Evolutionary conservation across 495 filamentous ascomycete species (phyloP), one percentile per base, ranked within the genome.

Genomic region (Aspergillus sclerotiicarbonarius): DNA sequence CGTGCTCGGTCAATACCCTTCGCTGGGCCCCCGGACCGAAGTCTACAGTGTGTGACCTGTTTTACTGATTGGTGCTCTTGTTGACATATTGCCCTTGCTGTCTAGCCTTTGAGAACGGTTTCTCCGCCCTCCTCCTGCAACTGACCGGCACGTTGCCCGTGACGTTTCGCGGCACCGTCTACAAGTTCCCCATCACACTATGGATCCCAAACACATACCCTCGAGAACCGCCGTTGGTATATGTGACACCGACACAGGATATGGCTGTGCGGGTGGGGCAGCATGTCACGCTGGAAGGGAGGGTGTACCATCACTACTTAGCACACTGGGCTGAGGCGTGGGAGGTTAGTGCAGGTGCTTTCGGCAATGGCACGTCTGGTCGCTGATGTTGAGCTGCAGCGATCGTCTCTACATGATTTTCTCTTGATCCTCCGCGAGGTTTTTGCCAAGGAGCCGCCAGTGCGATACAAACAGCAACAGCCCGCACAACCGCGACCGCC

Each of bases 171-270:
- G 92, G 92, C 65, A 84, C 86, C 15, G 89, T 87, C 12, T 98
- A 98, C 72, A 86, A 90, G 54, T 96, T 98, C 58, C 94, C 94
- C 9, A 80, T 98, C 53, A 84, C 90, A 59, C 62, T 98, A 83
- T 98, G 95, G 95, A 82, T 98, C n/a, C 94, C 95, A 1, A 91
- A 94, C 63, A 84, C 85, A 30, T 98, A 98, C 66, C 95, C 94
- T 32, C 82, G 82, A 35, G 89, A 96, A 63, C 77, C 90, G 7
- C 94, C 94, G 0, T 80, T 97, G 15, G 84, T 84, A 53, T 98
- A 96, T 71, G 90, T 97, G 43, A 92, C 85, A 8, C 92, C 95
- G 19, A 88, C 89, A 2, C 86, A 88, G 60, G 90, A 87, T 65
- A 97, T 98, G 91, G 74, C 89, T 52, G 87, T 98, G 21, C 82